These are phyloP conservation scores for Luzula sylvatica DNA, from an alignment of 176 grass and related monocot genomes.

Conservation along the genomic window DNA sequence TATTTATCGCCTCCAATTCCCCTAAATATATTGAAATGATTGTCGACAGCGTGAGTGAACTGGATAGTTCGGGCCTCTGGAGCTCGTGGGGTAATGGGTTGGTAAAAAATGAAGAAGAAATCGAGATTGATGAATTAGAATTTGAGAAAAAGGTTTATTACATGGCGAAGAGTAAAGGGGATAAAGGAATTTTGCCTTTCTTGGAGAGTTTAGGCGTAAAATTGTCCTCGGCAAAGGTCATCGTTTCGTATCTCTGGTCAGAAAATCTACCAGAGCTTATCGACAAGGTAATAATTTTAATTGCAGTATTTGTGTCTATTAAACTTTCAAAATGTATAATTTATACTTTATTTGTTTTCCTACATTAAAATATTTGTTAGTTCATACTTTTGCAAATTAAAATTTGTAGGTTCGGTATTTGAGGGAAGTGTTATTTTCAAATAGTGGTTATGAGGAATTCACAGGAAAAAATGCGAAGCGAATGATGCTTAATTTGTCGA, in stretches of 20 bases:
- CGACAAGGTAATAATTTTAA: conserved; percentile 27
- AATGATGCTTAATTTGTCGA: conserved; percentile 74
- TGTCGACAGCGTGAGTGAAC: conserved; percentile 44
- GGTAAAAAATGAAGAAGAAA: conserved; percentile 1
- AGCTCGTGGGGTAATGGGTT: conserved; percentile 48
- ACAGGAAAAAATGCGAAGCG: conserved; percentile 64
- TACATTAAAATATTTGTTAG: background rate
- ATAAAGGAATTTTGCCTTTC: conserved; percentile 50
- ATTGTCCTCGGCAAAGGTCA: conserved; percentile 63
- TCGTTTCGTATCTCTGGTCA: conserved; percentile 46
- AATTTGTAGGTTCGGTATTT: conserved; percentile 55
- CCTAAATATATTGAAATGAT: conserved; percentile 62
- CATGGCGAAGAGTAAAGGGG: conserved; percentile 74
- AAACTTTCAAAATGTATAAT: too few relatives aligned
- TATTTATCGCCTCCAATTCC: conserved; percentile 34
- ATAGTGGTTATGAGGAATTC: conserved; percentile 31
- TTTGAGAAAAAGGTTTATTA: conserved; percentile 75
- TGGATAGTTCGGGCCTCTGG: conserved; percentile 66
- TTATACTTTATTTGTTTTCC: too few relatives aligned
- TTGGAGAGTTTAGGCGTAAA: conserved; percentile 69
- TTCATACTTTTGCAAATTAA: conserved; percentile 21
- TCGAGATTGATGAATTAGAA: conserved; percentile 34
- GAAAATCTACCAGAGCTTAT: conserved; percentile 51
- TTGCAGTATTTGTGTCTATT: background rate
- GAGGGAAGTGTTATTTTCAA: conserved; percentile 55